Evolutionary conservation across 2,329 filamentous ascomycete species (phyloP), one percentile per base, ranked within the genome.

Genomic region (Waltergamsia citrina): DNA sequence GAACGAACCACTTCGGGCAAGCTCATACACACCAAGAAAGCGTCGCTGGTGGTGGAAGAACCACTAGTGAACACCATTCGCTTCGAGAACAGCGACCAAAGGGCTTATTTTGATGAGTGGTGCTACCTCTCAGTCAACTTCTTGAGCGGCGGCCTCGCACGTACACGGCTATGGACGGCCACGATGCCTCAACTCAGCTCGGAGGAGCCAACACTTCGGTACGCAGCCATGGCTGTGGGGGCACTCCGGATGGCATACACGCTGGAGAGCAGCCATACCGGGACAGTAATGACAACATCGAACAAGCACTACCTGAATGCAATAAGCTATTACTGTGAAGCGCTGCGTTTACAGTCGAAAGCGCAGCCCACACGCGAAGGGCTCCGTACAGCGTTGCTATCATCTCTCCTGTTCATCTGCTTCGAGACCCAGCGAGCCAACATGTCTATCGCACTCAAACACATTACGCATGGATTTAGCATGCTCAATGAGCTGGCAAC

Each of bases 401-500:
- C 59, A 2, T 62, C 59, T 0, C 44, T 63, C 4, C 38, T 63
- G 1, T 63, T 63, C 26, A 56, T 63, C 25, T 60, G 59, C 36
- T 63, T 63, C 22, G 59, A 63, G 29, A 44, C 57, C 3, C 56
- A 59, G 37, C 45, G 59, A 5, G 59, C 58, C 3, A 62, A 63
- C 10, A 49, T 54, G 35, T 50, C 59, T 2, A 56, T 55, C 3
- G 58, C 59, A 5, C 49, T 63, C 4, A 60, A 62, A 35, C 59
- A 63, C 33, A 46, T 62, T 28, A 57, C 48, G 2, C 54, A 60
- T 22, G 59, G 59, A 24, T 61, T 62, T 31, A 56, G 50, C 20
- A 59, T 60, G 54, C 43, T 60, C 5, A 60, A 59, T 15, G 57
- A 60, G 35, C 50, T 60, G 9, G 48, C 56, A 1, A 48, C 49